These are phyloP conservation scores for Pestalotiopsis sp. DNA, from an alignment of 2,329 filamentous ascomycete genomes.

Conservation along the genomic window DNA sequence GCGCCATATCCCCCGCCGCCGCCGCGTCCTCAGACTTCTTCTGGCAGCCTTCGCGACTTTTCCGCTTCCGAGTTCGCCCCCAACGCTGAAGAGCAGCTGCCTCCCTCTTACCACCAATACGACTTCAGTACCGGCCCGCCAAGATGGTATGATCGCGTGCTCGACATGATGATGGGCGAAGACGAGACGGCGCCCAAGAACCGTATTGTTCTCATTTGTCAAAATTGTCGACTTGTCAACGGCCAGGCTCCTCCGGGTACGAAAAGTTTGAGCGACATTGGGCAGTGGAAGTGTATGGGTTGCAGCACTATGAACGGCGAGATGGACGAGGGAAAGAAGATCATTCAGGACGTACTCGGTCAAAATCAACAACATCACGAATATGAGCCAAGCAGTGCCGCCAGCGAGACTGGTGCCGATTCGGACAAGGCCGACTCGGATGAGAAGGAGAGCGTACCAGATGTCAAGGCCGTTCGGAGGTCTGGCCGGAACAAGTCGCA, in stretches of 20 bases:
- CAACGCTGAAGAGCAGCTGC: conserved; percentile 58
- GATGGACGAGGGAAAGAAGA: conserved; percentile 73
- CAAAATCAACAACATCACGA: not conserved
- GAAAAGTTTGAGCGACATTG: conserved; percentile 74
- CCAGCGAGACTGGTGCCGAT: not conserved
- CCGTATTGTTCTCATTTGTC: conserved; percentile 83
- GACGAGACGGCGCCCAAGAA: conserved; percentile 94
- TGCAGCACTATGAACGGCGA: conserved; percentile 83
- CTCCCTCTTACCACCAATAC: conserved; percentile 34
- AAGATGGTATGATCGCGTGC: conserved; percentile 92
- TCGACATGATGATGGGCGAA: conserved; percentile 90
- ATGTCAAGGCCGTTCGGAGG: not conserved
- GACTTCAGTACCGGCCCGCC: conserved; percentile 35
- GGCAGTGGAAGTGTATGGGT: conserved; percentile 85
- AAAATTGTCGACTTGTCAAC: conserved; percentile 83
- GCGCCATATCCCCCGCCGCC: not conserved
- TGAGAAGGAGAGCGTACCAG: not conserved
- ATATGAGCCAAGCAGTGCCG: not conserved
- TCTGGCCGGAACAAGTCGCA: conserved; percentile 8
- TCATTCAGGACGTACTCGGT: conserved; percentile 65
- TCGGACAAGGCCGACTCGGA: not conserved
- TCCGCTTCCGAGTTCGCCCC: conserved; percentile 69
- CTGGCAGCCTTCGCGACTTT: conserved; percentile 34
- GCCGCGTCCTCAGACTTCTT: conserved; percentile 16
- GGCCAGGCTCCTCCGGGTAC: conserved; percentile 92